A percentile compares a stretch with the other conserved stretches of the same genome.
Conservation (phyloP, 768 basidiomycete genomes). For the Cytidiella melzeri region DNA sequence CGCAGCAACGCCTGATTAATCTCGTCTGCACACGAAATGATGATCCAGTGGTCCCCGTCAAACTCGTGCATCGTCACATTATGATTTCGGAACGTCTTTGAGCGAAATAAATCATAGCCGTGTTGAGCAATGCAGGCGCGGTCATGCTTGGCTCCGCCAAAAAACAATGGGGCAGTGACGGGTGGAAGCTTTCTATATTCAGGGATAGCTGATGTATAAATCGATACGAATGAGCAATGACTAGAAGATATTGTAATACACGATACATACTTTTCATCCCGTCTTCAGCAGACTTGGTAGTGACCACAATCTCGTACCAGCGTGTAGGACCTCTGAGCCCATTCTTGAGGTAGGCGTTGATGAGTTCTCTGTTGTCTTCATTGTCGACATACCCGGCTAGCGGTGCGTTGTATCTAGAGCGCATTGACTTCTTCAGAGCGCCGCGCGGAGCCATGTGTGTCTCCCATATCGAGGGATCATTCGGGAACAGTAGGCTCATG, state of each 20-base stretch:
- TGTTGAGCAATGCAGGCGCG: slow-evolving; percentile 4
- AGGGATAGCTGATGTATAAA: slow-evolving; percentile 7
- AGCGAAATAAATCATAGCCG: background rate
- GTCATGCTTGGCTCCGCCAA: slow-evolving; percentile 7
- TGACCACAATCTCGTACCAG: slow-evolving; percentile 30
- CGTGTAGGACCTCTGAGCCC: slow-evolving; percentile 30
- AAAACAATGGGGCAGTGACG: slow-evolving; percentile 6
- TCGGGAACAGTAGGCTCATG: slow-evolving; percentile 28
- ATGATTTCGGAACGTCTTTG: slow-evolving; percentile 6
- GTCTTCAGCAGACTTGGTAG: background rate
- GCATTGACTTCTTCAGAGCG: slow-evolving; percentile 27
- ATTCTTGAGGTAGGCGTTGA: slow-evolving; percentile 22
- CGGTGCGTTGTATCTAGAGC: slow-evolving; percentile 21
- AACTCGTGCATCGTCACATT: slow-evolving; percentile 7
- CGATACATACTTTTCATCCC: background rate
- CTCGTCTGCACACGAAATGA: slow-evolving; percentile 6
- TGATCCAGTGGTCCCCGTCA: slow-evolving; percentile 11
- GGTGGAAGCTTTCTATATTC: slow-evolving; percentile 1
- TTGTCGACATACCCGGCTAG: slow-evolving; percentile 27
- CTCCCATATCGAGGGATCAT: slow-evolving; percentile 30
- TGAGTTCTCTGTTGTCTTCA: slow-evolving; percentile 27
- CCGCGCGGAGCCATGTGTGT: slow-evolving; percentile 22
- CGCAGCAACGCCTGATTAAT: slow-evolving; percentile 2
- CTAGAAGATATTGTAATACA: too few relatives aligned
- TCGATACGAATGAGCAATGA: too few relatives aligned